Conservation (phyloP, 345 rosid genomes). For the Carallia pectinifolia region DNA sequence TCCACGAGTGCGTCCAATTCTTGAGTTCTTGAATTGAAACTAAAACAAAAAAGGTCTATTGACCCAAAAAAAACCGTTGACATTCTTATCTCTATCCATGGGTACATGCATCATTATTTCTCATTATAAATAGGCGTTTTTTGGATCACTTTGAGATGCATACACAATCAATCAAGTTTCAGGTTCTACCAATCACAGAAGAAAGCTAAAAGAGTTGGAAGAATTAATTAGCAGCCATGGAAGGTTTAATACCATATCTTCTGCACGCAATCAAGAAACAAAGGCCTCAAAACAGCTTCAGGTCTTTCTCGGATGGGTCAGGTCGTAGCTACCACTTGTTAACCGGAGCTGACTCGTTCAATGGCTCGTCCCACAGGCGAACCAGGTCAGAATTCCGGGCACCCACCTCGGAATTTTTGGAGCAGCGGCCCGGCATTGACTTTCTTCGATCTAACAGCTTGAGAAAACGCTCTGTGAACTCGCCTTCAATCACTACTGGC, state of each 20-base stretch:
- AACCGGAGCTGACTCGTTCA: constrained; percentile 31
- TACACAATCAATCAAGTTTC: too few relatives aligned
- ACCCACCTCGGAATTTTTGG: constrained; percentile 28
- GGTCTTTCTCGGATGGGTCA: constrained; percentile 42
- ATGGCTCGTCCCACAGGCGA: constrained; percentile 38
- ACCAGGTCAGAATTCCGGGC: constrained; percentile 54
- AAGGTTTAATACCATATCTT: constrained; percentile 70
- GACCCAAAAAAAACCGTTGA: neutral
- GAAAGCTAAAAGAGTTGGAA: neutral
- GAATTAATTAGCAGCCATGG: constrained; percentile 33
- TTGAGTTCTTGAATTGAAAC: too few relatives aligned
- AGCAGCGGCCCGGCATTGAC: constrained; percentile 27
- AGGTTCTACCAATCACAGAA: too few relatives aligned
- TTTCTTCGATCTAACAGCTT: constrained; percentile 11
- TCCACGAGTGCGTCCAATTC: too few relatives aligned
- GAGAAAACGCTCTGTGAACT: constrained; percentile 1
- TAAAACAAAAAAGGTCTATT: too few relatives aligned
- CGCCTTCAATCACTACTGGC: constrained; percentile 14
- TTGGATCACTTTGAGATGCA: neutral
- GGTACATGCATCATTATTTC: neutral
- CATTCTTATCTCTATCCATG: neutral
- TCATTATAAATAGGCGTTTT: neutral
- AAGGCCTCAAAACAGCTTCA: constrained; percentile 17
- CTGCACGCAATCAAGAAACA: constrained; percentile 48
- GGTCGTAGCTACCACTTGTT: constrained; percentile 61